These are phyloP conservation scores for Mesembryanthemum crystallinum DNA, from an alignment of 148 eudicot genomes.

Conservation along the genomic window DNA sequence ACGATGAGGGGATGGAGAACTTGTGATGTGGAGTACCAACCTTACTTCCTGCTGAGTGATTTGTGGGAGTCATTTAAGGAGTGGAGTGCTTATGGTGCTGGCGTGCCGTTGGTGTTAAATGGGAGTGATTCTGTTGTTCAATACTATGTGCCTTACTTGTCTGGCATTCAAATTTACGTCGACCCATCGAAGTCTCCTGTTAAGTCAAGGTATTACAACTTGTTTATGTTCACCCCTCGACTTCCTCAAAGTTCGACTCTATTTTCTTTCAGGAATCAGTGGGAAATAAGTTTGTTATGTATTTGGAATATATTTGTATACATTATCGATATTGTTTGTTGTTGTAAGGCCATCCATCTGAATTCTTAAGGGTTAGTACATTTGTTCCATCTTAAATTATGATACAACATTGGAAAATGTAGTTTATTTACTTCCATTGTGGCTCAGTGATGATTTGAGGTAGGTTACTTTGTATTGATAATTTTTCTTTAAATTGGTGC, in stretches of 20 bases:
- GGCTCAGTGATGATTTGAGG: neutral
- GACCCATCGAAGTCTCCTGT: conserved; percentile 40
- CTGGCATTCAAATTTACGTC: conserved; percentile 64
- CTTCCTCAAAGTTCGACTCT: conserved; percentile 5
- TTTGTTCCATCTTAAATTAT: neutral
- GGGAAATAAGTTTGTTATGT: neutral
- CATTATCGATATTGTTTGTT: neutral
- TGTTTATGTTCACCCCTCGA: conserved; percentile 18
- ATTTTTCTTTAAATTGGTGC: neutral
- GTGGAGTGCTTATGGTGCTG: conserved; percentile 92
- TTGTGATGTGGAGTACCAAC: conserved; percentile 58
- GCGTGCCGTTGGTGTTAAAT: conserved; percentile 76
- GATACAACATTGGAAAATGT: neutral
- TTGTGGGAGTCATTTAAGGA: conserved; percentile 83
- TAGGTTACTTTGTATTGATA: neutral
- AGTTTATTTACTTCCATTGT: neutral
- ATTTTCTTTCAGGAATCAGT: conserved; percentile 12
- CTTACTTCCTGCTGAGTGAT: conserved; percentile 66
- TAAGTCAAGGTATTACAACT: conserved; percentile 33
- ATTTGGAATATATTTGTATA: neutral
- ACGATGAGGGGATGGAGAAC: conserved; percentile 57
- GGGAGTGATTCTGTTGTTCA: conserved; percentile 67
- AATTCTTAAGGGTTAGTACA: neutral
- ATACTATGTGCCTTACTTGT: conserved; percentile 80
- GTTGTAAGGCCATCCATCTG: neutral